Conservation (phyloP, 352 stramenopile genomes). For the Pythium coloratum region DNA sequence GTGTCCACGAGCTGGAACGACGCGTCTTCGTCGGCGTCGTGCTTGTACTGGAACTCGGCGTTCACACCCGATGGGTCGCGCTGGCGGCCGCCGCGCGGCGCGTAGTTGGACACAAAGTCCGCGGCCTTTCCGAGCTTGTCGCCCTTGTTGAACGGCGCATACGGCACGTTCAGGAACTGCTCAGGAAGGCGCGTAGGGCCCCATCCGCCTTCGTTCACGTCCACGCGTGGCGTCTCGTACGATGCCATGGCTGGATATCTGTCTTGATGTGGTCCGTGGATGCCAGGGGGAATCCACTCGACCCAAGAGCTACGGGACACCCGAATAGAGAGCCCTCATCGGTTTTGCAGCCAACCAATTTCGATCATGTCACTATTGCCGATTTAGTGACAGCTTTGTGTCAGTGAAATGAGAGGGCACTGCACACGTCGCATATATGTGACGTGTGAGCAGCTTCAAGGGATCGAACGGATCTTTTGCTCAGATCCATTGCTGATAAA, state of each 20-base stretch:
- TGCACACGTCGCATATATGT: constrained; percentile 3
- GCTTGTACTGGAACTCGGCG: constrained; percentile 94
- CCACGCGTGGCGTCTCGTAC: constrained; percentile 74
- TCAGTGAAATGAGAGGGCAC: neutral
- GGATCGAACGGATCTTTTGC: neutral
- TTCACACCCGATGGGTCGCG: constrained; percentile 86
- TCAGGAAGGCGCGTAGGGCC: constrained; percentile 83
- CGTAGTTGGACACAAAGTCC: constrained; percentile 91
- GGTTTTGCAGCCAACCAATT: constrained; percentile 1
- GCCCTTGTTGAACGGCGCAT: constrained; percentile 94
- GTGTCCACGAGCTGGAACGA: constrained; percentile 95
- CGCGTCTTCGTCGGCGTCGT: constrained; percentile 89
- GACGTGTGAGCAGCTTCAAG: neutral
- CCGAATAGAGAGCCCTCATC: constrained; percentile 10
- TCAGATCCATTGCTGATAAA: neutral
- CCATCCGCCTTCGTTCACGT: constrained; percentile 84
- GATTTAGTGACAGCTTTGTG: neutral
- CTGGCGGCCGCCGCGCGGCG: constrained; percentile 42
- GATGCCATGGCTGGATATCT: constrained; percentile 47
- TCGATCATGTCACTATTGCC: neutral
- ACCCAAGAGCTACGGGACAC: neutral
- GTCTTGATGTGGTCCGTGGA: neutral
- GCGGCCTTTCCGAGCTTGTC: constrained; percentile 94
- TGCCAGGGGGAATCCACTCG: neutral
- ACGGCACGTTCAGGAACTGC: constrained; percentile 93